Evolutionary conservation across 192 early-diverging fungal genomes (phyloP).

Genomic region (Gryganskiella cystojenkinii): DNA sequence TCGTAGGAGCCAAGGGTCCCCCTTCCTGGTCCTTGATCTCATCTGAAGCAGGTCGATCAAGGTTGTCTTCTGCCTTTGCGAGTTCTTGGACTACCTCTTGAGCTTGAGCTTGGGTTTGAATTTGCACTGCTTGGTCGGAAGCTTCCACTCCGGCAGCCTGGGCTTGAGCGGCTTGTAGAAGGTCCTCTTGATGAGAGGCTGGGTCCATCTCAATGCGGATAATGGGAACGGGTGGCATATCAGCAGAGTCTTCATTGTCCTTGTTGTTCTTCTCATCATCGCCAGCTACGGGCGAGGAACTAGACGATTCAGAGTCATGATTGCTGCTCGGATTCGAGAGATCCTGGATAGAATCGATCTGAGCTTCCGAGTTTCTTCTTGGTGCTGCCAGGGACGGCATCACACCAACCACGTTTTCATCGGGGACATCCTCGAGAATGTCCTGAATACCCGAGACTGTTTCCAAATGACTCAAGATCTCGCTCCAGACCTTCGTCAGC

Average conservation of each 20-base stretch:
- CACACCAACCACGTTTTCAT: constrained; percentile 41
- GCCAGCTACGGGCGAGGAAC: not conserved
- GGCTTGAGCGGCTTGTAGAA: too few species aligned
- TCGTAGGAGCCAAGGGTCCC: too few species aligned
- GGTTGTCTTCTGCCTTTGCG: too few species aligned
- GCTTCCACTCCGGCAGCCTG: too few species aligned
- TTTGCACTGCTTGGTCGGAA: too few species aligned
- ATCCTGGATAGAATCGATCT: not conserved
- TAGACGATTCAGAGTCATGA: not conserved
- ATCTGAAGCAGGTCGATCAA: too few species aligned
- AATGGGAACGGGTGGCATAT: constrained; percentile 13
- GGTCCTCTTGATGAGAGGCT: constrained; percentile 18
- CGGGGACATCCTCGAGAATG: constrained; percentile 48
- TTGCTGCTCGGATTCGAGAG: not conserved
- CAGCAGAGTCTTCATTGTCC: not conserved
- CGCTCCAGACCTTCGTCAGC: constrained; percentile 75
- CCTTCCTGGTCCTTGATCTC: too few species aligned
- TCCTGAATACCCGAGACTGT: constrained; percentile 48
- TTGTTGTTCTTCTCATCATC: not conserved
- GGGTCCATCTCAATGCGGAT: constrained; percentile 52
- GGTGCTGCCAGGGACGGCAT: constrained; percentile 38
- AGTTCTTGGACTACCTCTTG: not conserved
- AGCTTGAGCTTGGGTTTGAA: not conserved
- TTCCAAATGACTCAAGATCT: constrained; percentile 42
- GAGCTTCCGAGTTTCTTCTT: constrained; percentile 30